Percentiles rank a stretch among this genome's conserved stretches.
Evolutionary conservation across 768 basidiomycete genomes (phyloP).

Genomic region (Pleurotus platypus): DNA sequence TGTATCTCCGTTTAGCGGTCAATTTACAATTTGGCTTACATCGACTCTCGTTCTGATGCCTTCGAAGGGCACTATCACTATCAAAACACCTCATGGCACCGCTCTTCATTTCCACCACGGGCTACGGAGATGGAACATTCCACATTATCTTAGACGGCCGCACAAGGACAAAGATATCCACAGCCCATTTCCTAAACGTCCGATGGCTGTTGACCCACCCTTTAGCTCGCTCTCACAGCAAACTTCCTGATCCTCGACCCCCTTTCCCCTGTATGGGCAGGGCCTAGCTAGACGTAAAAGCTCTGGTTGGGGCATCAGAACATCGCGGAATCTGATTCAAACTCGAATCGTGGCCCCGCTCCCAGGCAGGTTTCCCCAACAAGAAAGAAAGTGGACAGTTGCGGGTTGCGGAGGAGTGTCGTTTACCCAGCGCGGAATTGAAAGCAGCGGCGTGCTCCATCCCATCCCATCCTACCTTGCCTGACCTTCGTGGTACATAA

Average conservation of each 20-base stretch:
- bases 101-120: background rate
- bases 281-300: conserved; percentile 1
- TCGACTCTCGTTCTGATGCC: background rate
- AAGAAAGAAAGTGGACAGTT: background rate
- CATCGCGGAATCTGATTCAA: conserved; percentile 1
- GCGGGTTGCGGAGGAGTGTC: background rate
- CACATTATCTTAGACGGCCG: background rate
- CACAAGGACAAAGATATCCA: background rate
- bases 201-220: background rate
- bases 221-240: conserved; percentile 1
- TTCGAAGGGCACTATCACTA: background rate
- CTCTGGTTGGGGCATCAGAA: conserved; percentile 1
- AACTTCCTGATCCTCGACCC: background rate
- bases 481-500: conserved; percentile 2
- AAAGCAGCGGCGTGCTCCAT: background rate
- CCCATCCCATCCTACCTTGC: background rate
- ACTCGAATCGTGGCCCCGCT: background rate
- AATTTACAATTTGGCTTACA: background rate
- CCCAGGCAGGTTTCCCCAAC: background rate
- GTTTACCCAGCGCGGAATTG: background rate
- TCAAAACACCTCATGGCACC: background rate
- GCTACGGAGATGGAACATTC: conserved; percentile 3
- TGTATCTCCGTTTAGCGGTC: conserved; percentile 1
- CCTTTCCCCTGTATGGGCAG: background rate
- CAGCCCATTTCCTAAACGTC: background rate